Conservation (phyloP, 176 grass and related monocot genomes). For the Zoysia japonica region DNA sequence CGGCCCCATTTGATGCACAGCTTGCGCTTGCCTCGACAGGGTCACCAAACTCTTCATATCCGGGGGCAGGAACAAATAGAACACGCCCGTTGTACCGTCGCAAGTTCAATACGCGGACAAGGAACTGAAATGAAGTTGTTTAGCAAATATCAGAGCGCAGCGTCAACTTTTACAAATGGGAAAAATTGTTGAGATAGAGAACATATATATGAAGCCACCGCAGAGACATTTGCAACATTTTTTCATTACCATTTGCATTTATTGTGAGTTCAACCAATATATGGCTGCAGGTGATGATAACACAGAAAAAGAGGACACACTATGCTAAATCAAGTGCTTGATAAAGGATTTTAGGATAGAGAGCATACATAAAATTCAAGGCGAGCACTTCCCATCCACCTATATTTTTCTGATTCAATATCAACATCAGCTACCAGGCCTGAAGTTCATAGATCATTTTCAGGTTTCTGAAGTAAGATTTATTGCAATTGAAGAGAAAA, state of each 20-base stretch:
- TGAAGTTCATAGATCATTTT: constrained; percentile 57
- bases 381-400: constrained; percentile 98
- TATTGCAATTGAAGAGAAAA: constrained; percentile 7
- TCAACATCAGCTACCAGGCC: constrained; percentile 93
- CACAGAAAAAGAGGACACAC: neutral
- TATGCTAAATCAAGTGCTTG: neutral
- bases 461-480: constrained; percentile 19
- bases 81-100: constrained; percentile 67
- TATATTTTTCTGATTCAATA: constrained; percentile 98
- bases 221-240: constrained; percentile 4
- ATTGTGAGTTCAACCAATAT: neutral
- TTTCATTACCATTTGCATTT: neutral
- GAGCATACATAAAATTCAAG: constrained; percentile 79
- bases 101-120: constrained; percentile 67
- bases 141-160: constrained; percentile 27
- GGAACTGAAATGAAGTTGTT: constrained; percentile 53
- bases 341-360: constrained; percentile 15
- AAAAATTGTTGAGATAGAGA: neutral
- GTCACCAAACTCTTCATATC: constrained; percentile 74
- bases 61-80: constrained; percentile 75
- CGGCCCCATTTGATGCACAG: constrained; percentile 21
- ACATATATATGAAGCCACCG: neutral
- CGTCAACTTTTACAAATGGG: constrained; percentile 6
- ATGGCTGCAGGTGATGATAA: neutral
- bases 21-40: constrained; percentile 45